Evolutionary conservation across 768 basidiomycete species (phyloP).

Genomic region (Dictyophora rubrovolvata): DNA sequence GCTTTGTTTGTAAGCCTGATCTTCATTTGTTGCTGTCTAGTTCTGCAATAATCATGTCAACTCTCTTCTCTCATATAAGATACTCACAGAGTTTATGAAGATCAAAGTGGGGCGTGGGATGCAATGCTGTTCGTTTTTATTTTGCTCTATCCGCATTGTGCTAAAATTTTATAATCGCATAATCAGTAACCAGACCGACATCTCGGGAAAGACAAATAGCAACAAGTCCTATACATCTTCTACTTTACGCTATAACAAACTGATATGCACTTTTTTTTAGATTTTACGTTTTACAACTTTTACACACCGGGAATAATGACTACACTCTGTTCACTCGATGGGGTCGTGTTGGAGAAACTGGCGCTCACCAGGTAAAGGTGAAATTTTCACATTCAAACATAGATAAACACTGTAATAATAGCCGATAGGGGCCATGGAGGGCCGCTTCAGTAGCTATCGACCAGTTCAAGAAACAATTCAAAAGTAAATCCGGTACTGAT

Average conservation of each 20-base stretch:
- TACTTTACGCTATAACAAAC: not conserved
- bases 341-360: constrained; percentile 54
- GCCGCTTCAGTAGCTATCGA: constrained; percentile 26
- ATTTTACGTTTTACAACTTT: constrained; percentile 50
- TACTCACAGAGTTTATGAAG: constrained; percentile 41
- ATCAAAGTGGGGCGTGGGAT: constrained; percentile 39
- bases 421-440: constrained; percentile 36
- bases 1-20: constrained; percentile 32
- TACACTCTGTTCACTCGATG: constrained; percentile 41
- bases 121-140: constrained; percentile 35
- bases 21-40: not conserved
- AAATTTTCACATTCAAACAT: not conserved
- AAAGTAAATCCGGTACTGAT: constrained; percentile 34
- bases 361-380: constrained; percentile 41
- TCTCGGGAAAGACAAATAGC: constrained; percentile 33
- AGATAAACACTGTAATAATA: not conserved
- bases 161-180: too few relatives aligned
- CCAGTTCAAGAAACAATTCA: constrained; percentile 55
- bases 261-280: constrained; percentile 19
- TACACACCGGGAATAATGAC: constrained; percentile 34
- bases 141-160: not conserved
- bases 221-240: constrained; percentile 28
- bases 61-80: constrained; percentile 21
- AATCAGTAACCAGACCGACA: constrained; percentile 40
- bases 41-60: not conserved